Conservation (phyloP, 2,329 filamentous ascomycete species). For the Neopestalotiopsis sp. region DNA sequence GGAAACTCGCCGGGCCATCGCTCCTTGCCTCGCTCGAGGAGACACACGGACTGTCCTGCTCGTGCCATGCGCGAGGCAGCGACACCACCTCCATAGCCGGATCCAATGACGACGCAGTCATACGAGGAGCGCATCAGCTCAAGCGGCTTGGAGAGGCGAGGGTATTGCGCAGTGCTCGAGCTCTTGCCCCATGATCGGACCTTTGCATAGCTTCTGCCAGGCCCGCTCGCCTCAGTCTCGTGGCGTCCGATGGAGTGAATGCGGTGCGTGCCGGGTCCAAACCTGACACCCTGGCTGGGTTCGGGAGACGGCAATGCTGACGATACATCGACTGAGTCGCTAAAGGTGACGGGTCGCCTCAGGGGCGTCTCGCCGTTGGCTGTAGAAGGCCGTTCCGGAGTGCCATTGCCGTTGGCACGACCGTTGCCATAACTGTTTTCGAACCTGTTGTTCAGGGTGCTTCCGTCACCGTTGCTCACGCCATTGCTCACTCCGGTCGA, state of each 20-base stretch:
- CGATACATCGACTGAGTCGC: not conserved
- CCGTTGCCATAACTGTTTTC: not conserved
- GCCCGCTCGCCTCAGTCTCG: slow-evolving; percentile 40
- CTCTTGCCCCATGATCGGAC: slow-evolving; percentile 36
- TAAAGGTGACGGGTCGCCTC: not conserved
- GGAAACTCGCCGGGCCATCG: slow-evolving; percentile 72
- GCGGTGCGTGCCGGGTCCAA: slow-evolving; percentile 27
- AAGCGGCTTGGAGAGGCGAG: slow-evolving; percentile 61
- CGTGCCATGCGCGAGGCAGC: slow-evolving; percentile 70
- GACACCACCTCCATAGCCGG: slow-evolving; percentile 71
- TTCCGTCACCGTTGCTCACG: slow-evolving; percentile 3
- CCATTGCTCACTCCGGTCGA: not conserved
- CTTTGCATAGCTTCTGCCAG: slow-evolving; percentile 36
- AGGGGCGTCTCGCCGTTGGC: not conserved
- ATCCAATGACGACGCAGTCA: slow-evolving; percentile 71
- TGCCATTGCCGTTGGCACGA: slow-evolving; percentile 5
- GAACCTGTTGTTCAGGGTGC: not conserved
- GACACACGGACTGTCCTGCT: slow-evolving; percentile 63
- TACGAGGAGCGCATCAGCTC: slow-evolving; percentile 63
- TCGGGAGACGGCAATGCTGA: slow-evolving; percentile 14
- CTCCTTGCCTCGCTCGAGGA: slow-evolving; percentile 70
- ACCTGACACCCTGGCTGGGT: slow-evolving; percentile 6
- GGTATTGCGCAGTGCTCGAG: slow-evolving; percentile 40
- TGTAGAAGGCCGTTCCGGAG: not conserved
- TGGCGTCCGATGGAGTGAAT: slow-evolving; percentile 35